Conservation (phyloP, 2,329 filamentous ascomycete species). For the Zymoseptoria brevis region DNA sequence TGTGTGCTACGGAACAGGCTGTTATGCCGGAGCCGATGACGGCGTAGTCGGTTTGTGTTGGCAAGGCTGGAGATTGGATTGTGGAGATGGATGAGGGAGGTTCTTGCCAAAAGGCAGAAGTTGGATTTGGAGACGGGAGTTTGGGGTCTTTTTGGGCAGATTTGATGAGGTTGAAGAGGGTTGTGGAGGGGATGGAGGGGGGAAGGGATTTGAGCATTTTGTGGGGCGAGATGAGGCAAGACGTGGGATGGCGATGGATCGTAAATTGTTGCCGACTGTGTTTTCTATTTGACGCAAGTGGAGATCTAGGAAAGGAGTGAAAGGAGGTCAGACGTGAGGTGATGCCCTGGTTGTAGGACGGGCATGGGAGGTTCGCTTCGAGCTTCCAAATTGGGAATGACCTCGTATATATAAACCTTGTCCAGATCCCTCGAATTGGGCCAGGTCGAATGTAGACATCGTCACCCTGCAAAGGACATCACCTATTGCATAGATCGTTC, state of each 20-base stretch:
- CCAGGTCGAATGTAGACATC: no score
- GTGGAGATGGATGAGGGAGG: conserved; percentile 4
- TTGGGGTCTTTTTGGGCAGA: conserved; percentile 12
- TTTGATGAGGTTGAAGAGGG: conserved; percentile 7
- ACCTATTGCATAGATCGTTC: no score
- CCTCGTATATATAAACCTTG: no score
- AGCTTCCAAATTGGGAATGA: background rate
- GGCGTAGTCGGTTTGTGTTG: conserved; percentile 10
- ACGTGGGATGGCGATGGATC: background rate
- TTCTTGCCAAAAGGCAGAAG: conserved; percentile 15
- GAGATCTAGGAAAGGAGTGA: background rate
- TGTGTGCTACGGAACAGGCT: conserved; percentile 13
- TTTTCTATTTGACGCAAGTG: no score
- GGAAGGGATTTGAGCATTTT: background rate
- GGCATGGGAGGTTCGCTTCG: background rate
- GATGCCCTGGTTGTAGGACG: background rate
- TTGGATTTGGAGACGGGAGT: conserved; percentile 10
- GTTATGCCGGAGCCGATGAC: conserved; percentile 17
- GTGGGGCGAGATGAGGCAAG: no score
- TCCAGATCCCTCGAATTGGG: no score
- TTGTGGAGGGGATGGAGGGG: conserved; percentile 1
- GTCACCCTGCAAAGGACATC: no score
- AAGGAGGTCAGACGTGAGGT: background rate
- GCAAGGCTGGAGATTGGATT: conserved; percentile 6
- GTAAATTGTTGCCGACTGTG: background rate